Evolutionary conservation across 768 basidiomycete genomes (phyloP).

Genomic region (Macrolepiota albuminosa): DNA sequence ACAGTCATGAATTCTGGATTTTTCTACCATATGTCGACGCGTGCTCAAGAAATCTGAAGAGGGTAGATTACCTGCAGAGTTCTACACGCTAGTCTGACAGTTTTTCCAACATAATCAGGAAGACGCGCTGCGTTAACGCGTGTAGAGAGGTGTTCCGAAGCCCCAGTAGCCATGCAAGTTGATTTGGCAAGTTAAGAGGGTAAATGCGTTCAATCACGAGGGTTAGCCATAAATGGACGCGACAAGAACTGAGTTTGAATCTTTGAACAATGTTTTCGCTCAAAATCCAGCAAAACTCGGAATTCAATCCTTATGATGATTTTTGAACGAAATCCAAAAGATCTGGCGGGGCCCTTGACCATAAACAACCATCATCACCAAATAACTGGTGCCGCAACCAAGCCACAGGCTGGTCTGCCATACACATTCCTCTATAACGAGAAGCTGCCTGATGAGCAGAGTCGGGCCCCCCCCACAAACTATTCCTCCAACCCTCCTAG

Average conservation of each 20-base stretch:
- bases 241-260: not conserved
- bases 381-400: too few species aligned
- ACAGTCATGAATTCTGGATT: constrained; percentile 50
- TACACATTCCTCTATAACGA: too few species aligned
- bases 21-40: constrained; percentile 20
- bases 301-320: not conserved
- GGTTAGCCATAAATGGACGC: not conserved
- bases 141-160: constrained; percentile 33
- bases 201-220: not conserved
- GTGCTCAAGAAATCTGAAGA: not conserved
- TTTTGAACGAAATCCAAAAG: not conserved
- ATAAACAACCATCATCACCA: too few species aligned
- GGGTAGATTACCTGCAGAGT: constrained; percentile 39
- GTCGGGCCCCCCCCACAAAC: too few species aligned
- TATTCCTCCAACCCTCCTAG: too few species aligned
- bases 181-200: not conserved
- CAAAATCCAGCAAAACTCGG: too few species aligned
- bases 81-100: constrained; percentile 60
- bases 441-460: too few species aligned
- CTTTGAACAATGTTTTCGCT: too few species aligned
- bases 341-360: too few species aligned
- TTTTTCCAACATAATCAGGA: constrained; percentile 43
- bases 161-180: constrained; percentile 24
- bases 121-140: constrained; percentile 65
- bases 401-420: too few species aligned